Base-by-base conservation (phyloP, 2,329 filamentous ascomycete genomes). In the Aspergillus novoparasiticus region DNA sequence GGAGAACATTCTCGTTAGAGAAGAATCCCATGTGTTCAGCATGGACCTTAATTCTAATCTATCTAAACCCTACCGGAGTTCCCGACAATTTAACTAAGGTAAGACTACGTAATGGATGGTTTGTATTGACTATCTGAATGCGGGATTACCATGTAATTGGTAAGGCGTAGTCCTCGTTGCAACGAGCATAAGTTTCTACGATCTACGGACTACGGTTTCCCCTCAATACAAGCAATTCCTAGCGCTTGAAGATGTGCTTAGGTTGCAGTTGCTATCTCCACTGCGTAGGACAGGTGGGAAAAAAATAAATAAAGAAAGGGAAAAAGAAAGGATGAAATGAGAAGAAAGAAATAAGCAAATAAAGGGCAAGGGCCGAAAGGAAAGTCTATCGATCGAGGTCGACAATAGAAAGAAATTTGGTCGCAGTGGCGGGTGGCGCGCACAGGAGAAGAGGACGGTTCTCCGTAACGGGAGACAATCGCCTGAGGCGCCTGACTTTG, bases 401-500 rank as follows among this genome's bases (percentile, higher is more conserved):
- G 14, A 55, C n/a, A 39, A 23, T 39, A 48, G 57, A 39, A 32
- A 26, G 26, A 30, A 57, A 57, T 46, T 26, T n/a, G 57, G n/a
- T 39, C 26, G 32, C 46, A 50, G 57, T 53, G 41, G 34, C 30
- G 28, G 59, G 51, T 56, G 59, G 59, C 51, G 59, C 41, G 51
- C 21, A 39, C 16, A 28, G 30, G 32, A n/a, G 21, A 55, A 36
- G n/a, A n/a, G 16, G 26, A 58, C 9, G 36, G 36, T 26, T 58
- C 32, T 41, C 26, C 28, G 45, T 48, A 48, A 46, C 28, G 26
- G 23, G 45, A 32, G 54, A 62, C n/a, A n/a, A 50, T 51, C 57
- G 61, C 61, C 50, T 63, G 39, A 63, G 61, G 57, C 62, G 62
- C 62, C 62, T 62, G 62, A 64, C 55, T 55, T 48, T 19, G 26